Evolutionary conservation across 345 rosid species (phyloP).

Genomic region (Brassica nigra): DNA sequence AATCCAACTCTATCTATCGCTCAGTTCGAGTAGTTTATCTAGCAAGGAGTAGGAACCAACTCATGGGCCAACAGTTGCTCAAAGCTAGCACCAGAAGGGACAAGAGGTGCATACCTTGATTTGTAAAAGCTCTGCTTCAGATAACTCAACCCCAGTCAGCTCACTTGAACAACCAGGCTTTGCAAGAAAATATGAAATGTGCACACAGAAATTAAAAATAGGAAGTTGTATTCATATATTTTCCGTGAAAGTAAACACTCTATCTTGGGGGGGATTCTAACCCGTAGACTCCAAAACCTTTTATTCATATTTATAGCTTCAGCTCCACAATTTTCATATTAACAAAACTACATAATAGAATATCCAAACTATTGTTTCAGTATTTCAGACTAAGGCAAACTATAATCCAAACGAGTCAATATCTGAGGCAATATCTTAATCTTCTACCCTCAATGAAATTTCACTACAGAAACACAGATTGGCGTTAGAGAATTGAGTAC

Average conservation of each 20-base stretch:
- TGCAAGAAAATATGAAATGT: background rate
- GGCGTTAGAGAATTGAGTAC: conserved; percentile 33
- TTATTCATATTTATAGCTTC: background rate
- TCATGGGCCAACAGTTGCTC: too few relatives aligned
- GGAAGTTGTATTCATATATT: background rate
- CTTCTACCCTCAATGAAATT: too few relatives aligned
- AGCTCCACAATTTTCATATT: background rate
- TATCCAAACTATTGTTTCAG: background rate
- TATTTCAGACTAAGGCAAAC: background rate
- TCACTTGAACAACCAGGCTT: conserved; percentile 3
- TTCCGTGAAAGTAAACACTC: too few relatives aligned
- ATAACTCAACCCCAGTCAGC: background rate
- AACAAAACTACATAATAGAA: background rate
- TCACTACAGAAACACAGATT: too few relatives aligned
- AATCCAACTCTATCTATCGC: background rate
- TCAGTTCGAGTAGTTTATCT: too few relatives aligned
- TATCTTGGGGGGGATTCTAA: too few relatives aligned
- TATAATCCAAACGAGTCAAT: background rate
- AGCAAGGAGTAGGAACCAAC: too few relatives aligned
- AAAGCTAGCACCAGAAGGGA: background rate
- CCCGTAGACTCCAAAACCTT: background rate
- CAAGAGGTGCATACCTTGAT: background rate
- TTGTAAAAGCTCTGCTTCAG: background rate
- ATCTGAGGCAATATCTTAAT: background rate
- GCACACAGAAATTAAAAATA: background rate